phyloP scores from a whole-genome alignment of 2,329 filamentous ascomycete species.

The Pseudogymnoascus sp. region DNA sequence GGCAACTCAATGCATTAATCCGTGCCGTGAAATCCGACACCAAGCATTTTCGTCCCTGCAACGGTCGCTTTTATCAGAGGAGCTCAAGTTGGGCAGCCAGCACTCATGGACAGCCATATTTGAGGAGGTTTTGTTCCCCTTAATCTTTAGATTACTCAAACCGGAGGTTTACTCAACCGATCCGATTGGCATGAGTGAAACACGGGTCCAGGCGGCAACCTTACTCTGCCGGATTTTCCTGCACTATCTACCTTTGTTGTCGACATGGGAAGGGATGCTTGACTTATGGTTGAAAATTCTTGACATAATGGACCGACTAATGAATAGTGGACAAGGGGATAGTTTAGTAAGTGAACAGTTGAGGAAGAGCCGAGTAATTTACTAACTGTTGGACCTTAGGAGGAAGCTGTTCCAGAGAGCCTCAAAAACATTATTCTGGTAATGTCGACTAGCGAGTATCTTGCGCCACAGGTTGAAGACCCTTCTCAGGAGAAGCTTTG shows the following conservation, averaged over 20 bases:
- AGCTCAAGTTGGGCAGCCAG: slow-evolving; percentile 75
- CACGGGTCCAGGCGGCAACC: slow-evolving; percentile 82
- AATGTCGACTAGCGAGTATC: slow-evolving; percentile 82
- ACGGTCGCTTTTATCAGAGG: slow-evolving; percentile 74
- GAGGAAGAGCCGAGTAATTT: background rate
- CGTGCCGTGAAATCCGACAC: slow-evolving; percentile 85
- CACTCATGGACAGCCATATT: slow-evolving; percentile 95
- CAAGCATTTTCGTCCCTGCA: slow-evolving; percentile 82
- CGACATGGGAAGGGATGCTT: slow-evolving; percentile 80
- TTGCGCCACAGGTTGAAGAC: slow-evolving; percentile 62
- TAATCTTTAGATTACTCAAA: slow-evolving; percentile 80
- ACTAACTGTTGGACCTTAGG: slow-evolving; percentile 40
- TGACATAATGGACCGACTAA: slow-evolving; percentile 88
- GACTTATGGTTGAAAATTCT: slow-evolving; percentile 89
- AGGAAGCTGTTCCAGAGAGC: slow-evolving; percentile 91
- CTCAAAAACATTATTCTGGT: slow-evolving; percentile 94
- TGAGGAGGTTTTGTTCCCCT: slow-evolving; percentile 83
- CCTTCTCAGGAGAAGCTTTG: slow-evolving; percentile 49
- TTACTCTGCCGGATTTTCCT: slow-evolving; percentile 92
- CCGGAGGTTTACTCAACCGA: slow-evolving; percentile 92
- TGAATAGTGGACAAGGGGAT: slow-evolving; percentile 91
- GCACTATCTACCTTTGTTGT: slow-evolving; percentile 80
- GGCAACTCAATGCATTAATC: slow-evolving; percentile 86
- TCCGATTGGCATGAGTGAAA: slow-evolving; percentile 89
- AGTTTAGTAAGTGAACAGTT: slow-evolving; percentile 59